These are phyloP conservation scores for Diaporthe aspalathi DNA, from an alignment of 2,329 filamentous ascomycete genomes.

Conservation along the genomic window DNA sequence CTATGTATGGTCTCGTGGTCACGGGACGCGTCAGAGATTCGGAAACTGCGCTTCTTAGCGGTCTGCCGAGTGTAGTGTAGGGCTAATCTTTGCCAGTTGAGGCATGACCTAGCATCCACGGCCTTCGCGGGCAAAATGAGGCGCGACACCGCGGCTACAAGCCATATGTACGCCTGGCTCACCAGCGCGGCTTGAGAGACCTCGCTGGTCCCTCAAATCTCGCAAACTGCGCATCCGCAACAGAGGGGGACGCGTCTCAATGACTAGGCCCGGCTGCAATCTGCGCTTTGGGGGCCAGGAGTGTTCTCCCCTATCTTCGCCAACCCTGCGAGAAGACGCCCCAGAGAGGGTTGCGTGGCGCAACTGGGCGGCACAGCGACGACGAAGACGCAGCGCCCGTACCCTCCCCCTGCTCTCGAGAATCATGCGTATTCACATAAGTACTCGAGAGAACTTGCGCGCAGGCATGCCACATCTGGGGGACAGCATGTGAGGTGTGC, in stretches of 20 bases:
- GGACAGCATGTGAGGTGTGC: background rate
- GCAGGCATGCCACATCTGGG: background rate
- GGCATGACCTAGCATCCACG: background rate
- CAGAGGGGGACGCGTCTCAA: background rate
- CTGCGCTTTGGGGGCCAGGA: slow-evolving; percentile 25
- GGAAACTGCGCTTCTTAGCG: background rate
- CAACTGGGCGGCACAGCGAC: background rate
- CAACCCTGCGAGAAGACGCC: slow-evolving; percentile 15
- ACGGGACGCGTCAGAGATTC: slow-evolving; percentile 21
- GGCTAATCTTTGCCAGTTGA: background rate
- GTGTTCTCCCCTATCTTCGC: background rate
- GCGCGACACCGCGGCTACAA: background rate
- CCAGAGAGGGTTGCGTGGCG: background rate
- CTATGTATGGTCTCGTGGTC: slow-evolving; percentile 15
- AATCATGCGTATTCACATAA: slow-evolving; percentile 1
- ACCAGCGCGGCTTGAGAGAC: background rate
- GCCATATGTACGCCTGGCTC: background rate
- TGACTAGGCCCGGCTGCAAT: slow-evolving; percentile 19
- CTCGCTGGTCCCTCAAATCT: background rate
- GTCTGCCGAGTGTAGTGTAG: background rate
- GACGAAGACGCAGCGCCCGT: background rate
- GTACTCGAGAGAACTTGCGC: too few relatives aligned
- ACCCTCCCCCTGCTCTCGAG: background rate
- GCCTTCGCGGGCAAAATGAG: background rate
- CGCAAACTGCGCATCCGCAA: background rate